phyloP scores from a whole-genome alignment of 768 basidiomycete species.

The Leucocoprinus sp. region DNA sequence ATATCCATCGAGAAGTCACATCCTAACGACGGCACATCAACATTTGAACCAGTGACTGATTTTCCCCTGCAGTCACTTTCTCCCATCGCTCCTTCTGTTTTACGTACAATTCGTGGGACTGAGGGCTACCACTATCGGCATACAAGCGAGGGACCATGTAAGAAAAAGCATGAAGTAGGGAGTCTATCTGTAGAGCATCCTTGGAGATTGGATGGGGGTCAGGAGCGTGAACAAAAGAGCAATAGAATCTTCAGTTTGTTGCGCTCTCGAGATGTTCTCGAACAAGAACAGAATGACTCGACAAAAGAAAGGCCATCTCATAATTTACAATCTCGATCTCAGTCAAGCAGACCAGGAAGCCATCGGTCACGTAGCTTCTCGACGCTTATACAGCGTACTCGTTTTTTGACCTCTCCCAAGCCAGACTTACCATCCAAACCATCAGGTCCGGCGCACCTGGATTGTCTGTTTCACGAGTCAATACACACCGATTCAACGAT shows the following conservation, averaged over 20 bases:
- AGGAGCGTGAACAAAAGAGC: background rate
- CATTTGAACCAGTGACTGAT: background rate
- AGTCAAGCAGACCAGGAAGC: background rate
- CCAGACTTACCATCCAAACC: background rate
- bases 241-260: background rate
- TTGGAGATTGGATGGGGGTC: background rate
- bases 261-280: conserved; percentile 1
- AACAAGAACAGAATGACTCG: background rate
- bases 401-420: background rate
- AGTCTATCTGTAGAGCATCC: background rate
- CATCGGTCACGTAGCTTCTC: conserved; percentile 3
- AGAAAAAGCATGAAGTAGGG: background rate
- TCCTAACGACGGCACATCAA: background rate
- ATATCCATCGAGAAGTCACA: background rate
- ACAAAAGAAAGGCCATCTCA: background rate
- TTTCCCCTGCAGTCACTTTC: background rate
- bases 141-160: background rate
- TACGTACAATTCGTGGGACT: background rate
- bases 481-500: no score
- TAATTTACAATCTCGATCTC: background rate
- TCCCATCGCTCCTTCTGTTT: background rate
- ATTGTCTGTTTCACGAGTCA: no score
- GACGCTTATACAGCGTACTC: background rate
- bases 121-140: conserved; percentile 3
- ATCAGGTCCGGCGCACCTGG: background rate